Evolutionary conservation across 164 flowering plant genomes (phyloP), one percentile per base, ranked within the genome.

Genomic region (Aristolochia fimbriata): DNA sequence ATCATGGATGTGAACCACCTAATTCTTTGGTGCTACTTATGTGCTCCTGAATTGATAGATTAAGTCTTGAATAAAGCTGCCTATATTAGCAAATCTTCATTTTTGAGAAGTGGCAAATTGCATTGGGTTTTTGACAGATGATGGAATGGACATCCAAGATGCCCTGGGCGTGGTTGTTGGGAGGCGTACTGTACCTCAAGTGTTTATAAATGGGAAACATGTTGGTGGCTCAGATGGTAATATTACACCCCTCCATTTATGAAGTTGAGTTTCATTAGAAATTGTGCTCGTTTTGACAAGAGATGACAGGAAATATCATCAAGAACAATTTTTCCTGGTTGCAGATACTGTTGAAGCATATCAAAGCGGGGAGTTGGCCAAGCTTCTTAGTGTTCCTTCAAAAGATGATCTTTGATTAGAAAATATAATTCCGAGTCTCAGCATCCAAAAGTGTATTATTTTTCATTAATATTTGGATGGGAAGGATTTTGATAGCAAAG

Each of bases 201-300:
- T 93, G 57, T 88, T 86, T 72, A 76, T 93, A n/a, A 70, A 88
- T 57, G 92, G 91, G 61, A 83, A 90, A 65, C 96, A 87, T 75
- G 68, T 93, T 30, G 98, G 99, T 59, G 97, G 99, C 60, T 93
- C 92, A 45, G 99, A 93, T 70, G 96, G 97, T 93, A 80, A 74
- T 62, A 47, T 37, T 0, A 11, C 65, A 4, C 19, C 61, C 59
- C 41, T 62, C 51, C 0, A 11, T 63, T 7, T 21, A 57, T 62
- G 30, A n/a, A 13, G 15, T 19, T 2, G n/a, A 13, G 33, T n/a
- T 21, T 15, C 13, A 45, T 25, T 51, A 27, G 4, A 12, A 6
- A 22, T 23, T 22, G 16, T 52, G 56, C 22, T 52, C 3, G 15
- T 52, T 23, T 52, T 52, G 6, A 4, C 3, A 52, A 22, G 9